These are phyloP conservation scores for Rosa persica DNA, from an alignment of 306 rosid genomes.

Conservation along the genomic window DNA sequence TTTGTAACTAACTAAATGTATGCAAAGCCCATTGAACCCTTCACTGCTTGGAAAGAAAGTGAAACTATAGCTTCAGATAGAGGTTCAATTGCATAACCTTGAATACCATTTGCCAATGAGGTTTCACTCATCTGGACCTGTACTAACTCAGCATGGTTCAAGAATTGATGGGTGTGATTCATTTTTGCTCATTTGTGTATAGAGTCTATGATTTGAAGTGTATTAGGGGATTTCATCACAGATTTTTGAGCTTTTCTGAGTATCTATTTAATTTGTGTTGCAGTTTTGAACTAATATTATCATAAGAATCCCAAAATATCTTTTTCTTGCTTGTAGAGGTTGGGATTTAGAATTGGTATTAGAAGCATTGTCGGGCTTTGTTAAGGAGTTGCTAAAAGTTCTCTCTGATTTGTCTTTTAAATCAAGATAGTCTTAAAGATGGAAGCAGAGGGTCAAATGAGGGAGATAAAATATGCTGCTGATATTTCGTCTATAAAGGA, in stretches of 20 bases:
- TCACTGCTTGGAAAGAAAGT: not conserved
- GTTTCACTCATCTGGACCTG: not conserved
- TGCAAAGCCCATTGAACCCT: slow-evolving; percentile 1
- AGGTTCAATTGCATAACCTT: not conserved
- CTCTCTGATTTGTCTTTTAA: slow-evolving; percentile 11
- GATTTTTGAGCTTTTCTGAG: not conserved
- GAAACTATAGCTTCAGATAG: not conserved
- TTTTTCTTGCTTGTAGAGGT: not conserved
- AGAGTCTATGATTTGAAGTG: not conserved
- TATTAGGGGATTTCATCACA: not conserved
- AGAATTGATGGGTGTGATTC: not conserved
- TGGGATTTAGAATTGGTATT: not conserved
- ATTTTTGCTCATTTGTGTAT: not conserved
- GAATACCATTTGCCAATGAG: not conserved
- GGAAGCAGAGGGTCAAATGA: slow-evolving; percentile 48
- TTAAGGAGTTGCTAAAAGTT: not conserved
- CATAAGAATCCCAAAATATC: too few relatives aligned
- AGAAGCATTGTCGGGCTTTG: not conserved
- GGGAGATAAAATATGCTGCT: slow-evolving; percentile 71
- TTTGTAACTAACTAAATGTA: not conserved
- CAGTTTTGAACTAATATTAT: not conserved
- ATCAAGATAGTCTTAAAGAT: slow-evolving; percentile 26
- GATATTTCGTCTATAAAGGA: slow-evolving; percentile 71
- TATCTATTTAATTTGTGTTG: not conserved
- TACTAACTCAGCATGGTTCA: not conserved